phyloP scores from a whole-genome alignment of 2,329 filamentous ascomycete species.

The Karstenula rhodostoma region DNA sequence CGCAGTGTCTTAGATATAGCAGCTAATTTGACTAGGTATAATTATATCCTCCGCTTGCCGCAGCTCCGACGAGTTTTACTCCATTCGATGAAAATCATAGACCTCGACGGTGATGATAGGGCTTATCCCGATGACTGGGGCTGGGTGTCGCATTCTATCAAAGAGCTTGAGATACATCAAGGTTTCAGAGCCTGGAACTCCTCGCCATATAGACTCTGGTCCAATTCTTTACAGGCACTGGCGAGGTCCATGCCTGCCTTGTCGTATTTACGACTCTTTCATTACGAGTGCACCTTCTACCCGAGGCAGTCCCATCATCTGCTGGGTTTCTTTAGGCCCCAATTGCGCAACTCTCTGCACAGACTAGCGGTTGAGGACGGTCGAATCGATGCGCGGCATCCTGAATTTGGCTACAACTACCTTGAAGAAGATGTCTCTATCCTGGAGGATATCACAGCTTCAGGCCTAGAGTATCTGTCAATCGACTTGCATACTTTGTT shows the following conservation, averaged over 20 bases:
- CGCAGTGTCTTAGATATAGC: too few species aligned
- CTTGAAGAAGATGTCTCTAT: neutral
- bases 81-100: conserved; percentile 5
- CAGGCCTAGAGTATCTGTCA: conserved; percentile 6
- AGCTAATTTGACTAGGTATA: too few species aligned
- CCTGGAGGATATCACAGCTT: neutral
- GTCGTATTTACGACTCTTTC: conserved; percentile 12
- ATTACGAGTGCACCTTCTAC: conserved; percentile 3
- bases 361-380: conserved; percentile 10
- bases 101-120: conserved; percentile 9
- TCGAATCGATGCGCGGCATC: neutral
- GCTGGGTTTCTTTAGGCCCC: conserved; percentile 6
- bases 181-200: neutral
- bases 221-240: conserved; percentile 11
- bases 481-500: conserved; percentile 13
- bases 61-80: conserved; percentile 13
- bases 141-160: conserved; percentile 16
- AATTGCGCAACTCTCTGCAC: conserved; percentile 11
- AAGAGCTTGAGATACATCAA: conserved; percentile 16
- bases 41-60: conserved; percentile 19
- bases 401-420: neutral
- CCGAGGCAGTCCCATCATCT: conserved; percentile 1
- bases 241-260: conserved; percentile 13
- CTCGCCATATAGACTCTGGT: neutral
- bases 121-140: conserved; percentile 16